Base-by-base conservation (phyloP, 257 asterid species). In the Solanum clarkiae region DNA sequence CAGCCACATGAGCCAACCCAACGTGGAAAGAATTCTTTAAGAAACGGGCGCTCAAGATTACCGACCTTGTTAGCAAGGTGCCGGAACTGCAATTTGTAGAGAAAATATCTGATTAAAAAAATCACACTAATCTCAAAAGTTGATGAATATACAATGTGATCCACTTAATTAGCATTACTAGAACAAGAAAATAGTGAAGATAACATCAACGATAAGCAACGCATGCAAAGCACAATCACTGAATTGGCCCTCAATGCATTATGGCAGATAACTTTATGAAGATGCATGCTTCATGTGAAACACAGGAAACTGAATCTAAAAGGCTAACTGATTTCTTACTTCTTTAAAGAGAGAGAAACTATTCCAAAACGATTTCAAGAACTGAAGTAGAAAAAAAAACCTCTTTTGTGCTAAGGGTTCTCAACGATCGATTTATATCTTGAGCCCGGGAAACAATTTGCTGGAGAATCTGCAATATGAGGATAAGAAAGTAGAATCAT, bases 1-100 rank as follows among this genome's bases (percentile, higher is more conserved):
- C 99, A 97, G 72, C 99, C 98, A 92, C 98, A 95, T 66, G 98
- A 95, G 86, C 94, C 98, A 66, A 97, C 97, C 99, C 99, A 97
- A 77, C 99, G 99, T 88, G 98, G 98, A 86, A 97, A 95, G 88
- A 97, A 97, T 88, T 97, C 99, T 85, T 97, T 97, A 54, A 97
- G 99, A 89, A 97, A 97, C 36, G 99, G 99, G 71, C 99, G 98
- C 91, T 97, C 99, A 49, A 97, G 98, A 89, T 97, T 97, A 85
- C 99, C 99, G 85, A 95, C 93, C 88, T 97, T 97, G 88, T 97
- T 97, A 45, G 98, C 98, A 20, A 92, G 93, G 90, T 97, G 99
- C 74, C 99, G 97, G 88, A 97, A 97, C 99, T 97, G 98, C 88
- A 90, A 84, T 14, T 42, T 66, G 51, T 36, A 49, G 80, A 14